Evolutionary conservation across 2,329 filamentous ascomycete species (phyloP), one percentile per base, ranked within the genome.

Genomic region (Balansia obtecta): DNA sequence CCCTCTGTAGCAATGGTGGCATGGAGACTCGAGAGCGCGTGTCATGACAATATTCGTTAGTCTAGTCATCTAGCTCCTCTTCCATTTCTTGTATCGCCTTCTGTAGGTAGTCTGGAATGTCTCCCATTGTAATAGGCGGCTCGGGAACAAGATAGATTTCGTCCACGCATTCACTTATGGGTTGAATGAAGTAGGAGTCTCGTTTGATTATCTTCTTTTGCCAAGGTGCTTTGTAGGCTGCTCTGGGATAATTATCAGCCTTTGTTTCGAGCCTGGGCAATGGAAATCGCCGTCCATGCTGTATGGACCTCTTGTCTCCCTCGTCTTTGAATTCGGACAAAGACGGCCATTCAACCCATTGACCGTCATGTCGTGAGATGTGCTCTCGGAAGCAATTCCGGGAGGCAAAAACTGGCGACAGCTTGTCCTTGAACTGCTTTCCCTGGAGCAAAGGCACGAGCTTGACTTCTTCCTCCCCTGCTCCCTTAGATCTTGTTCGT

Each of bases 241-340:
- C 27, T 41, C 41, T 13, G 37, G 39, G 33, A 56, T 45, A 16
- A 45, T 51, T 9, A 45, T 16, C 33, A 15, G 57, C 54, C 18
- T 56, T 37, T 16, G 57, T 13, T 40, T 59, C 58, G 33, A 64
- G 54, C 16, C 60, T 61, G 32, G 66, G 67, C 2, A 62, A 53
- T 40, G 66, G 66, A 20, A 69, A 56, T 33, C 55, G 60, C n/a
- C 65, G 62, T 18, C 57, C 52, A 41, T 59, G 52, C 43, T 52
- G 49, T 34, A 46, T 43, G 1, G 58, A 55, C 16, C 62, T 57
- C 41, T 57, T 61, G 49, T 68, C 62, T 37, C 64, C 63, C 13
- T 64, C 62, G 27, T 65, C 63, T 47, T 68, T 68, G 30, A 68
- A 58, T 49, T 67, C 65, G 12, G 65, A 55, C 39, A 65, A 53